Conservation (phyloP, 441 rosid species). For the Francoa sonchifolia region DNA sequence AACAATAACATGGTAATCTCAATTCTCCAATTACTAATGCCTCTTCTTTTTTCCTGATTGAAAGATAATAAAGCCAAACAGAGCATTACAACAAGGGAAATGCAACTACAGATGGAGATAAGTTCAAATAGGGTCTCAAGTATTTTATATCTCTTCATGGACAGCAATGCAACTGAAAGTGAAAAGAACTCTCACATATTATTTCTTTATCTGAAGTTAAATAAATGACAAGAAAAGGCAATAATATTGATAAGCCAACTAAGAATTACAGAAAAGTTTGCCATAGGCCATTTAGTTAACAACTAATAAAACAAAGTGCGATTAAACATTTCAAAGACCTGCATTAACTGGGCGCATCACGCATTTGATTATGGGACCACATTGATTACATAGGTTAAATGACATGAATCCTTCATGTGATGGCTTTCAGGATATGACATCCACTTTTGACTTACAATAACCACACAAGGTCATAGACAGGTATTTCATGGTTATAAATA, state of each 20-base stretch:
- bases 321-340: neutral
- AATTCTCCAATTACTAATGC: too few species aligned
- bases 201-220: too few species aligned
- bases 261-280: conserved; percentile 3
- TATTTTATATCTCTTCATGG: too few species aligned
- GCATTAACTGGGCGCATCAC: conserved; percentile 1
- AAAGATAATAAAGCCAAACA: too few species aligned
- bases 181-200: neutral
- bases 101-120: conserved; percentile 3
- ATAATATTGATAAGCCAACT: too few species aligned
- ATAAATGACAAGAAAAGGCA: too few species aligned
- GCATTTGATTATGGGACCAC: too few species aligned
- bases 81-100: neutral
- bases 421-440: conserved; percentile 1
- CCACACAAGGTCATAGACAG: too few species aligned
- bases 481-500: too few species aligned
- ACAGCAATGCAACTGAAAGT: too few species aligned
- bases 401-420: neutral
- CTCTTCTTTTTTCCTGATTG: too few species aligned
- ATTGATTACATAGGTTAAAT: neutral
- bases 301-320: neutral
- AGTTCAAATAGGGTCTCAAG: neutral
- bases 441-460: neutral
- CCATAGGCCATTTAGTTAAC: neutral
- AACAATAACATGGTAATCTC: neutral